phyloP scores from a whole-genome alignment of 1,284 basidiomycete genomes.

The Leccinum laetum region DNA sequence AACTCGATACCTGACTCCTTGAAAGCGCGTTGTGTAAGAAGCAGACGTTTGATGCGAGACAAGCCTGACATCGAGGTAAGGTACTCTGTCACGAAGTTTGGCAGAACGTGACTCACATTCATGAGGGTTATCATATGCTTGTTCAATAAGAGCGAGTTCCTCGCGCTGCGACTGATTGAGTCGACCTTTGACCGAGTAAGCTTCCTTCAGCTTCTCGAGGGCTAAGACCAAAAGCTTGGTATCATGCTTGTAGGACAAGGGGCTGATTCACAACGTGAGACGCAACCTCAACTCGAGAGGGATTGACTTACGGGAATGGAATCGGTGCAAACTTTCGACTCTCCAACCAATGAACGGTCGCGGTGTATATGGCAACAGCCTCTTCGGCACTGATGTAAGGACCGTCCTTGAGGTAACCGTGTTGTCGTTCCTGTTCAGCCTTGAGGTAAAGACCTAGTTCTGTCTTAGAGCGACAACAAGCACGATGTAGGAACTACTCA shows the following conservation, averaged over 20 bases:
- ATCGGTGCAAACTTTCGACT: constrained; percentile 96
- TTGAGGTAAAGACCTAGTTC: constrained; percentile 85
- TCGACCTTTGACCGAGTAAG: constrained; percentile 96
- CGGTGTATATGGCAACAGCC: constrained; percentile 96
- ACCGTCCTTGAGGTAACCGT: constrained; percentile 96
- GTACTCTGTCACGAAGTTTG: neutral
- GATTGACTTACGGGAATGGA: constrained; percentile 80
- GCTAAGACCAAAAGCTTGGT: constrained; percentile 95
- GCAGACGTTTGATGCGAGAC: constrained; percentile 94
- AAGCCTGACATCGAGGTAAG: constrained; percentile 50
- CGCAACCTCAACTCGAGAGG: neutral
- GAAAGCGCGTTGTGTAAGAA: constrained; percentile 96
- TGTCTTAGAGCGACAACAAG: constrained; percentile 10
- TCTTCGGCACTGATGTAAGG: constrained; percentile 98
- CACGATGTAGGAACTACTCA: constrained; percentile 30
- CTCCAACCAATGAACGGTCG: constrained; percentile 97
- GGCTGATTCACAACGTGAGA: constrained; percentile 44
- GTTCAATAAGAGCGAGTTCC: constrained; percentile 94
- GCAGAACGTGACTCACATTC: constrained; percentile 56
- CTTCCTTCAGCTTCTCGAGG: constrained; percentile 96
- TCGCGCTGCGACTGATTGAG: constrained; percentile 97
- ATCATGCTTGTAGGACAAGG: constrained; percentile 97
- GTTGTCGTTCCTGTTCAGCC: constrained; percentile 97
- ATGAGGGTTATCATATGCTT: constrained; percentile 95
- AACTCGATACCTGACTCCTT: constrained; percentile 97